Base-by-base conservation (phyloP, 257 asterid species). In the Ophiorrhiza pumila region DNA sequence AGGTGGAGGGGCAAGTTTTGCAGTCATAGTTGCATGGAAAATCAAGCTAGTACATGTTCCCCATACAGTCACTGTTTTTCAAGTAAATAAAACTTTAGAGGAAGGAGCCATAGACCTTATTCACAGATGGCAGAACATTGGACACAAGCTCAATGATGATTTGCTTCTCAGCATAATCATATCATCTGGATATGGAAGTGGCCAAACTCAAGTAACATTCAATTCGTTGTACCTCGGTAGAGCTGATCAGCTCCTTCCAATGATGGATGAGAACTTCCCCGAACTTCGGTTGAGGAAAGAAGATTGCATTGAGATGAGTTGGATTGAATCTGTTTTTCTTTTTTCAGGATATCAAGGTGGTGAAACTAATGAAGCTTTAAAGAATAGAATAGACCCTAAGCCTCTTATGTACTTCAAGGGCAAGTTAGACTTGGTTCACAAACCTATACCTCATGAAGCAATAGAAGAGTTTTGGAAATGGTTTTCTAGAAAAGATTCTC, bases 1-100 rank as follows among this genome's bases (percentile, higher is more conserved):
- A 13, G 93, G 93, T 0, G 90, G 93, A 20, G 93, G 81, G 10
- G 93, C 79, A 14, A 85, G 93, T 59, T 85, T 85, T 14, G 93
- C 85, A 2, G 68, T 87, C 32, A 65, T 87, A 42, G 57, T 87
- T 2, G 80, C 90, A 7, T 85, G 85, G 87, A 84, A 85, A 71
- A 68, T 87, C 43, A 69, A 71, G 66, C 80, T 87, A 34, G 86
- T 87, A 18, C 73, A 74, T 5, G 83, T 84, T 2, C 89, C 93
- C 0, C 68, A 68, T 0, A 29, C 50, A 0, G 86, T 84, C 23
- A 83, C 93, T 2, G 86, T 80, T 7, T 85, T 87, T 64, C 77
- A 73, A 2, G 55, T 78, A 4, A 63, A 25, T 15, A 80, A 68
- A 72, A 71, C 75, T 15, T 35, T 76, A 7, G 77, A 77, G 22